phyloP scores from a whole-genome alignment of 1,139 yeast species.

The Wickerhamomyces sp. region DNA sequence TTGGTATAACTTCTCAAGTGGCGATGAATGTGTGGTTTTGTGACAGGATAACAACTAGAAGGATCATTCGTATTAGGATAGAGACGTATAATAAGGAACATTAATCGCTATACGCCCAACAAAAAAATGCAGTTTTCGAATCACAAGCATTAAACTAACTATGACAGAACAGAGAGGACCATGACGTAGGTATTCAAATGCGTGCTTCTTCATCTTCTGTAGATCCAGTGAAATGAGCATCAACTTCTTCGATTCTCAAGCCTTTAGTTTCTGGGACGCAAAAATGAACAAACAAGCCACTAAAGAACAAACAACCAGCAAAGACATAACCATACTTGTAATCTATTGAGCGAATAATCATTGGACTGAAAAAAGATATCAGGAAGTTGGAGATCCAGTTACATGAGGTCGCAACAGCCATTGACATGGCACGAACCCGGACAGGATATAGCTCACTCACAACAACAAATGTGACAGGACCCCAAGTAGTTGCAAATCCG shows the following conservation, averaged over 20 bases:
- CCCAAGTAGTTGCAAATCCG: constrained; percentile 82
- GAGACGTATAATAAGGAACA: no score
- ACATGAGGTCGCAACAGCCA: constrained; percentile 67
- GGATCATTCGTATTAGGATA: no score
- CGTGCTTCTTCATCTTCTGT: not conserved
- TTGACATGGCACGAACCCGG: constrained; percentile 69
- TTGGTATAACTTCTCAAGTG: no score
- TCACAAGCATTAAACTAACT: no score
- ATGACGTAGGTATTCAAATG: not conserved
- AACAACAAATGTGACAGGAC: constrained; percentile 73
- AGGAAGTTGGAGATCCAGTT: constrained; percentile 77
- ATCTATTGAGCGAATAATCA: constrained; percentile 47
- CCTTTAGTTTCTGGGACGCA: constrained; percentile 73
- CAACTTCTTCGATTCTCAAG: constrained; percentile 60
- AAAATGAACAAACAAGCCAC: constrained; percentile 53
- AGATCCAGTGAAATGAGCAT: constrained; percentile 25
- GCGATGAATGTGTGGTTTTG: no score
- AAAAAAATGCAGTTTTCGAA: no score
- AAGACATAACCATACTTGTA: constrained; percentile 68
- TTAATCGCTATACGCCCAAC: no score
- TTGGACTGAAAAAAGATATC: constrained; percentile 68
- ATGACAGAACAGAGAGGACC: no score
- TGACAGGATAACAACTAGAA: no score
- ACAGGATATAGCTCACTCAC: constrained; percentile 75
- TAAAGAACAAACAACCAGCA: constrained; percentile 55